Evolutionary conservation across 441 rosid genomes (phyloP).

Genomic region (Adansonia gregorii): DNA sequence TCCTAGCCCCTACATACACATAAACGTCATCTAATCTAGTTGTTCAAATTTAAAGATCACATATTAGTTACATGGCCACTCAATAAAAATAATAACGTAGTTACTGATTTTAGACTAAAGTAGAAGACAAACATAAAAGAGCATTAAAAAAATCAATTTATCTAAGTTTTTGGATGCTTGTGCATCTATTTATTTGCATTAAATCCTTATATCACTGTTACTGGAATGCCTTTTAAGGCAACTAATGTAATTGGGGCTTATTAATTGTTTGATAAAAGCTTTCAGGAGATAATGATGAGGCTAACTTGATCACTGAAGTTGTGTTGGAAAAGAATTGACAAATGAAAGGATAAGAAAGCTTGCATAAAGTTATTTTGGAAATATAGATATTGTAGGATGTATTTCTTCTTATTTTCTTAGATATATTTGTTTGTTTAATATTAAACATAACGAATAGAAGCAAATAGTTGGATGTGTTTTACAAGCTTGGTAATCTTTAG

Average conservation of each 20-base stretch:
- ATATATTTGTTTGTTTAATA: neutral
- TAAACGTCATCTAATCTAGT: neutral
- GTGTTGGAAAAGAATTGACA: neutral
- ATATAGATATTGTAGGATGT: neutral
- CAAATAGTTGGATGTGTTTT: neutral
- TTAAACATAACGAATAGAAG: neutral
- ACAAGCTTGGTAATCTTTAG: neutral
- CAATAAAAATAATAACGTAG: neutral
- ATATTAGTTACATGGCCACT: neutral
- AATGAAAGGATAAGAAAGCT: neutral
- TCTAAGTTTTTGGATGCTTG: neutral
- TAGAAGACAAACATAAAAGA: neutral
- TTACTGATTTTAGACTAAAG: neutral
- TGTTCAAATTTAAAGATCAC: neutral
- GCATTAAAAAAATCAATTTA: neutral
- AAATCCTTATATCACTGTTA: neutral
- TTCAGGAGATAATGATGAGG: neutral
- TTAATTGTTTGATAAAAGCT: neutral
- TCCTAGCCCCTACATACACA: neutral
- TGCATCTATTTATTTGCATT: slow-evolving; percentile 1
- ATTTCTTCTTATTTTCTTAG: neutral
- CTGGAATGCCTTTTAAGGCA: neutral
- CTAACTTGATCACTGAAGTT: neutral
- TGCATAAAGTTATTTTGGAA: neutral
- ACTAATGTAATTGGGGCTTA: neutral